Evolutionary conservation across 2,329 filamentous ascomycete genomes (phyloP), one percentile per base, ranked within the genome.

Genomic region (Scedosporium minutisporum): DNA sequence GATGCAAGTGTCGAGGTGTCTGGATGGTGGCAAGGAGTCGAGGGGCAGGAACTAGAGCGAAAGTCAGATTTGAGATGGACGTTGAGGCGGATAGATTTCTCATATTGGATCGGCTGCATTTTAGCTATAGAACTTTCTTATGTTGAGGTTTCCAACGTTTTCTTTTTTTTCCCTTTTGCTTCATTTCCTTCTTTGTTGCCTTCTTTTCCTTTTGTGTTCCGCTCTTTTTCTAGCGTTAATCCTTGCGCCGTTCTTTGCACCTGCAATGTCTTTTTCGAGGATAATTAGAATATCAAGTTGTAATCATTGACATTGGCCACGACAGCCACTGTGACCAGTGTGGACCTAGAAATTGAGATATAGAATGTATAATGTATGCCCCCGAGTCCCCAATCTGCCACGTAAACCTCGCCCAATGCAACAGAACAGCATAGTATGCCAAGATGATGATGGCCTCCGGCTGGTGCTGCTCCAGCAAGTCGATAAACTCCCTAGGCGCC

Each of bases 321-420:
- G 59, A 42, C 59, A 61, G 29, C 59, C 59, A 61, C 3, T 46
- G n/a, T 6, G 10, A 42, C 59, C 59, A 61, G 3, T 61, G 25
- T 16, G 59, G 25, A 5, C 59, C 59, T 33, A 61, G 44, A 12
- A 21, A 61, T 25, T 33, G 23, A 16, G 25, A 23, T 10, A 61
- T 44, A 25, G 48, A 23, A 3, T 53, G n/a, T 14, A 61, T 18
- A 3, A 61, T n/a, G 25, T 61, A 61, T 48, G 42, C 57, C 14
- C 67, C 67, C 4, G 67, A 63, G 25, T 66, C 67, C 12, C 67
- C 65, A n/a, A 73, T 65, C 60, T 70, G 69, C 71, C 71, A 73
- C 51, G 71, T 25, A 14, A 64, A 41, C 41, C 65, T 63, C 16
- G 65, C 67, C 27, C 68, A 62, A 59, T 73, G 68, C 16, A 73